Percentiles rank a stretch among this genome's conserved stretches.
Evolutionary conservation across 2,329 filamentous ascomycete genomes (phyloP).

Genomic region (Aspergillus vadensis): DNA sequence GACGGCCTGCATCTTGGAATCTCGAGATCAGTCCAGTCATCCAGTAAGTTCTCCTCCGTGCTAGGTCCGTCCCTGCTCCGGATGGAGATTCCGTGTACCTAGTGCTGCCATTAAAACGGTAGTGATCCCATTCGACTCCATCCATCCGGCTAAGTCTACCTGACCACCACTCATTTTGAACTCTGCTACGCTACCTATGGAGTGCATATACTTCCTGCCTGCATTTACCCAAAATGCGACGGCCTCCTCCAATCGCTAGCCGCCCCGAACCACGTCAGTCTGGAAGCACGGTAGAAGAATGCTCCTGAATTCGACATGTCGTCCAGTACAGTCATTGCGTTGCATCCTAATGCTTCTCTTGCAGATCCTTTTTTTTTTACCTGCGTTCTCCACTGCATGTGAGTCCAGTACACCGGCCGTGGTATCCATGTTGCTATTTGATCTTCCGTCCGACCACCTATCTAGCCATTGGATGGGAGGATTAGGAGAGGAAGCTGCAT

Average conservation of each 20-base stretch:
- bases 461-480: background rate
- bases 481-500: conserved; percentile 8
- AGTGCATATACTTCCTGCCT: conserved; percentile 12
- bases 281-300: conserved; percentile 16
- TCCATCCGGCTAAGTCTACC: background rate
- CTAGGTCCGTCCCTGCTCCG: background rate
- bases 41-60: background rate
- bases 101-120: background rate
- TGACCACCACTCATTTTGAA: background rate
- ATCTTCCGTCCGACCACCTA: background rate
- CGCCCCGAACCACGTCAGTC: conserved; percentile 17
- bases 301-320: conserved; percentile 15
- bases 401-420: background rate
- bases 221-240: conserved; percentile 12
- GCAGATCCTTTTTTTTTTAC: background rate
- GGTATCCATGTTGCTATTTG: conserved; percentile 10
- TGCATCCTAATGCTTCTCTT: conserved; percentile 12
- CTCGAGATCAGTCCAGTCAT: background rate
- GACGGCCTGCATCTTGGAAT: background rate
- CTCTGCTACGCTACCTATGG: background rate
- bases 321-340: conserved; percentile 10
- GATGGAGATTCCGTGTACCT: background rate
- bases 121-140: background rate
- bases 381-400: background rate
- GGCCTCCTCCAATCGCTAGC: conserved; percentile 25